A percentile compares a stretch with the other conserved stretches of the same genome.
These are phyloP conservation scores for Hippophae rhamnoides DNA, from an alignment of 306 rosid species.

Conservation along the genomic window DNA sequence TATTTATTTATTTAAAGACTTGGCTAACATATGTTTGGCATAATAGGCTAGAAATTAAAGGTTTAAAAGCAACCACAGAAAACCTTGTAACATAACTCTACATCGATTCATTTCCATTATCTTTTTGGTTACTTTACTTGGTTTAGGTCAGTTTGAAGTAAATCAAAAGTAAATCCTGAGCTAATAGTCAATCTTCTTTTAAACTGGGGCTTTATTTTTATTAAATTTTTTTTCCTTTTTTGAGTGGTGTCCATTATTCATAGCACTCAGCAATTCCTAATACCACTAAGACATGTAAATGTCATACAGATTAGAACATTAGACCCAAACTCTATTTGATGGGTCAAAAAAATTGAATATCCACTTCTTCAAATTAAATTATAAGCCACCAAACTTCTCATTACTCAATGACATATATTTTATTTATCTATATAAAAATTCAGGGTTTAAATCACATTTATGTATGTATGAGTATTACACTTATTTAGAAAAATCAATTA, in stretches of 20 bases:
- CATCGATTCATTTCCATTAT: no score
- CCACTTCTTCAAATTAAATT: conserved; percentile 28
- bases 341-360: conserved; percentile 44
- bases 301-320: conserved; percentile 37
- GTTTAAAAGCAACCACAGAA: no score
- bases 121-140: no score
- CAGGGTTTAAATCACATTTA: no score
- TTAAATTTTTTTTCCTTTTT: background rate
- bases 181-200: background rate
- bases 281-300: conserved; percentile 11
- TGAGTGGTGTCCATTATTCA: conserved; percentile 44
- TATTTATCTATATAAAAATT: no score
- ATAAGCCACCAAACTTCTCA: conserved; percentile 5
- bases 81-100: no score
- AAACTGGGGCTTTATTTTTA: background rate
- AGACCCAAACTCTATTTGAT: conserved; percentile 45
- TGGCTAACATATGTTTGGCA: no score
- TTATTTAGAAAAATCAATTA: no score
- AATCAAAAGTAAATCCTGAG: background rate
- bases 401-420: background rate
- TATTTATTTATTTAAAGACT: no score
- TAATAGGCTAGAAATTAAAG: no score
- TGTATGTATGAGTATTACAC: no score
- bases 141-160: background rate
- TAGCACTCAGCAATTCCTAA: conserved; percentile 29